Base-by-base conservation (phyloP, 2,329 filamentous ascomycete genomes). In the Xylariaceae sp. region DNA sequence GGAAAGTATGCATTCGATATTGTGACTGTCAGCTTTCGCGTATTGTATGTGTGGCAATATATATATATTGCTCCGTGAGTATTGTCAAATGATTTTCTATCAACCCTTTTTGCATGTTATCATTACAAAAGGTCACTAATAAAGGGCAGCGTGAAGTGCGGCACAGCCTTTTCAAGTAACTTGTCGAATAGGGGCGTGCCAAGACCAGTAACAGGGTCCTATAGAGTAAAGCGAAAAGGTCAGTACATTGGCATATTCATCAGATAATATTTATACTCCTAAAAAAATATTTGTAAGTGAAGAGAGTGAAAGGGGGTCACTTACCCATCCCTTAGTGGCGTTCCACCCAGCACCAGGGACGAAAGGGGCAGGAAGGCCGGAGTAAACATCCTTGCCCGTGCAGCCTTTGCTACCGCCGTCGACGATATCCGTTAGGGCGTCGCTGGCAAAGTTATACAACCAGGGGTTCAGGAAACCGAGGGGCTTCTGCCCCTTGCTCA, bases 361-460 rank as follows among this genome's bases (percentile, higher is more conserved):
- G 16, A 36, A 27, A 1, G 65, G 67, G 4, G 65, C 46, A 11
- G 63, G 66, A 20, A 64, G 39, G 8, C 64, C 62, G 21, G 60
- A 63, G 53, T 60, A 68, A 7, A 58, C 59, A 44, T 64, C 63
- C 8, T 6, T 50, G 1, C 70, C 67, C 21, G 65, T 65, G 59
- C 73, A 76, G 2, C 73, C 73, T 7, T 41, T 61, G 24, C 65
- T 65, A 8, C 62, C 66, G 15, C 73, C 73, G 1, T 51, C 39
- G 1, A 68, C 67, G 37, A 76, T 71, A 54, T 77, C 75, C 0
- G 65, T 73, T 26, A 85, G 76, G 18, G 81, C 79, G 54, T 85
- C 82, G 64, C 90, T 90, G 44, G 83, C 83, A 1, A 84, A 72
- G 10, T 88, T 75, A 61, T 88, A 85, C 0, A 53, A 40, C 53